Evolutionary conservation across 106 monocot species (phyloP).

Genomic region (Dioscorea dumetorum): DNA sequence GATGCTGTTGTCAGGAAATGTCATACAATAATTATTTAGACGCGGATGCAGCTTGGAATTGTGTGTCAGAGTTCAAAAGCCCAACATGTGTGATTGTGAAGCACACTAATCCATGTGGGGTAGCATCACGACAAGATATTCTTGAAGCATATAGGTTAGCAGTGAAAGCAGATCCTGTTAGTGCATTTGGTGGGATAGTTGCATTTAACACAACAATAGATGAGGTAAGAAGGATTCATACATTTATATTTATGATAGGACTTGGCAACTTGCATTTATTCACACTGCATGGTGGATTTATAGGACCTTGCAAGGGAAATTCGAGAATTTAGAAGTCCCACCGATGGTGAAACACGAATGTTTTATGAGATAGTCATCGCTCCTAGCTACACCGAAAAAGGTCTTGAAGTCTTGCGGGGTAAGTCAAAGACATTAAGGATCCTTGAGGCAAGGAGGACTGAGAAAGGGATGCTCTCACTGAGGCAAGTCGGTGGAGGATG

Average conservation of each 20-base stretch:
- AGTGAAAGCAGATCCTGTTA: slow-evolving; percentile 89
- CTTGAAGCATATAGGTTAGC: slow-evolving; percentile 92
- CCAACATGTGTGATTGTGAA: slow-evolving; percentile 98
- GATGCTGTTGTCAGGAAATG: slow-evolving; percentile 59
- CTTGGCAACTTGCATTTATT: neutral
- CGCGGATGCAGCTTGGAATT: slow-evolving; percentile 99
- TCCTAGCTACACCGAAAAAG: slow-evolving; percentile 78
- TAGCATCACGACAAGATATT: slow-evolving; percentile 54
- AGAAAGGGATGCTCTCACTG: slow-evolving; percentile 77
- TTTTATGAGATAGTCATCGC: slow-evolving; percentile 97
- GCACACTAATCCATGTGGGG: slow-evolving; percentile 93
- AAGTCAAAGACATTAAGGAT: slow-evolving; percentile 96
- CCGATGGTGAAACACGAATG: slow-evolving; percentile 86
- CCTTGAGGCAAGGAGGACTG: slow-evolving; percentile 74
- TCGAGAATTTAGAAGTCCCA: slow-evolving; percentile 92
- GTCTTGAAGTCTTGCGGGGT: slow-evolving; percentile 79
- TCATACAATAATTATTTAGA: slow-evolving; percentile 98
- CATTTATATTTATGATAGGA: neutral
- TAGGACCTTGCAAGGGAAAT: slow-evolving; percentile 98
- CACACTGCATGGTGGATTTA: slow-evolving; percentile 1
- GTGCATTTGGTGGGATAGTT: slow-evolving; percentile 98
- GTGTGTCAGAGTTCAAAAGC: slow-evolving; percentile 81
- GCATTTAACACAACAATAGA: slow-evolving; percentile 83
- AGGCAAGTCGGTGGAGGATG: slow-evolving; percentile 93
- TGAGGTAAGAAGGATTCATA: slow-evolving; percentile 44